These are phyloP conservation scores for Cornus controversa DNA, from an alignment of 148 eudicot genomes.

Conservation along the genomic window DNA sequence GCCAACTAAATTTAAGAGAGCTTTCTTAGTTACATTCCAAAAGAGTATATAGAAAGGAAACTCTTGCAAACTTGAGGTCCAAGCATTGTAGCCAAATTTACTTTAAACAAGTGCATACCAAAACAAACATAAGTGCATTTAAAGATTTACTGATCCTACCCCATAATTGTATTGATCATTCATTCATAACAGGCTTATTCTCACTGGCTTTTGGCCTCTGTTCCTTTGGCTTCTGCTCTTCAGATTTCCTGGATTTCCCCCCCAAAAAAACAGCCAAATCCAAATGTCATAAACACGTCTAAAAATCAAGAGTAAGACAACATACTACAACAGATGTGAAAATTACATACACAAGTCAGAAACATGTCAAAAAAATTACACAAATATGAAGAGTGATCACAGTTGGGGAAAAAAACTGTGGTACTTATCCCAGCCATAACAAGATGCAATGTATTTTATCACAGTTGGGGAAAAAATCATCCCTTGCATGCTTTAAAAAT, in stretches of 20 bases:
- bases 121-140: neutral
- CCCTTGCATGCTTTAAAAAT: neutral
- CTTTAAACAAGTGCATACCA: neutral
- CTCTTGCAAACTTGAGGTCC: constrained; percentile 4
- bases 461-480: neutral
- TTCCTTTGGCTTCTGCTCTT: constrained; percentile 91
- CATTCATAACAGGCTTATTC: constrained; percentile 94
- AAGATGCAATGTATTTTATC: neutral
- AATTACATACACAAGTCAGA: neutral
- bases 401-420: neutral
- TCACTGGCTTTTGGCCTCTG: constrained; percentile 86
- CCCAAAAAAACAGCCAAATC: neutral
- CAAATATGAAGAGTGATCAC: no score
- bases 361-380: neutral
- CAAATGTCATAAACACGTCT: neutral
- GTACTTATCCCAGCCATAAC: neutral
- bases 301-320: neutral
- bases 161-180: constrained; percentile 29
- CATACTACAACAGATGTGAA: neutral
- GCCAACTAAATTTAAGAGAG: no score
- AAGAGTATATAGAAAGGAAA: neutral
- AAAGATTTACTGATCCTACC: neutral
- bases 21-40: neutral
- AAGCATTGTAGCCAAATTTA: neutral
- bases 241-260: constrained; percentile 63